phyloP scores from a whole-genome alignment of 1,139 yeast species.

The Magnusiomyces clavatus region DNA sequence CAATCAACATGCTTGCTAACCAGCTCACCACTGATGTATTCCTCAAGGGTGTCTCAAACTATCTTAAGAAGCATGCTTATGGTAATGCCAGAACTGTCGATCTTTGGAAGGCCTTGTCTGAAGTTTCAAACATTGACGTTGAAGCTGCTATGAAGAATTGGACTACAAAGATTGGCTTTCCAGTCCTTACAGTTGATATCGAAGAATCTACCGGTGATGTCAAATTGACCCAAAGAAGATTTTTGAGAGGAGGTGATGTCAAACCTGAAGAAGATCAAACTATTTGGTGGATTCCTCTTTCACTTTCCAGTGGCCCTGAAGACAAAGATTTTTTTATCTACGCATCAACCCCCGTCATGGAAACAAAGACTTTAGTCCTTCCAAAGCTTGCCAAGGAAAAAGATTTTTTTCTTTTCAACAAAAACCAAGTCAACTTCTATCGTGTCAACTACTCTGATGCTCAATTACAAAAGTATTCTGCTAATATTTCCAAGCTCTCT shows the following conservation, averaged over 20 bases:
- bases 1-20: constrained; percentile 61
- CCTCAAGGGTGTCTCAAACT: constrained; percentile 62
- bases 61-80: constrained; percentile 61
- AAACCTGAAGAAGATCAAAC: constrained; percentile 41
- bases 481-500: constrained; percentile 41
- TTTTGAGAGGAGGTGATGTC: constrained; percentile 49
- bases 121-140: constrained; percentile 70
- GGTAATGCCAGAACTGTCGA: constrained; percentile 74
- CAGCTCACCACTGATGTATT: constrained; percentile 61
- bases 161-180: constrained; percentile 81
- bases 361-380: constrained; percentile 21
- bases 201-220: constrained; percentile 23
- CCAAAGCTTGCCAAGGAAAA: constrained; percentile 23
- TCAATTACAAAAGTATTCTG: constrained; percentile 34
- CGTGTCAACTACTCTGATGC: constrained; percentile 55
- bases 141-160: constrained; percentile 66
- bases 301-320: constrained; percentile 37
- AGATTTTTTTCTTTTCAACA: constrained; percentile 57
- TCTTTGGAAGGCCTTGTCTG: constrained; percentile 69
- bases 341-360: constrained; percentile 18
- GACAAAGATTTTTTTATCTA: constrained; percentile 14
- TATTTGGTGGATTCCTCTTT: constrained; percentile 72
- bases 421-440: constrained; percentile 55
- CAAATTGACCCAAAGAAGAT: constrained; percentile 34
- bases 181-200: constrained; percentile 60